A percentile compares a stretch with the other conserved stretches of the same genome.
Conservation (phyloP, 257 asterid genomes). For the Nicotiana tabacum region DNA sequence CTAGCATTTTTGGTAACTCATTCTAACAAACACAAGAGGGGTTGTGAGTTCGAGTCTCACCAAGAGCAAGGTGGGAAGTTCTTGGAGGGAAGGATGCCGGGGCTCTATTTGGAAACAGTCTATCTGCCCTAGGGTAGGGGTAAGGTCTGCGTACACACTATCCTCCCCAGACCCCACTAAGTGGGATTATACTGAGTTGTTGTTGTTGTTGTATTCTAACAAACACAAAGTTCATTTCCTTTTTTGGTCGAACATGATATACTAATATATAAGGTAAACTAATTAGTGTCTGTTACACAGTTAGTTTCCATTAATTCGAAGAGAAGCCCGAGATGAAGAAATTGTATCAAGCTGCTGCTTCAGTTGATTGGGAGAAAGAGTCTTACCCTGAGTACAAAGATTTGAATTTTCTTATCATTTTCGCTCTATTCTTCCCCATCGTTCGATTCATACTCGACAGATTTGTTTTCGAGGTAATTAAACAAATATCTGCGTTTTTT, state of each 20-base stretch:
- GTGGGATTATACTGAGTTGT: no score
- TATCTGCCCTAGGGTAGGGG: no score
- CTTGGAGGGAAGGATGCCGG: no score
- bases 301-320: background rate
- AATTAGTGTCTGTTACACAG: no score
- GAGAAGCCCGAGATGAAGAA: background rate
- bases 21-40: background rate
- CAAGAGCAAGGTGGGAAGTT: no score
- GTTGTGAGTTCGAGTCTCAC: no score
- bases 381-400: constrained; percentile 24
- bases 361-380: constrained; percentile 17
- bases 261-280: no score
- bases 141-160: no score
- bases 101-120: no score
- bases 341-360: background rate
- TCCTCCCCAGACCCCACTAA: no score
- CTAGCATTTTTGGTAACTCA: background rate
- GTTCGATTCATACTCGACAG: constrained; percentile 20
- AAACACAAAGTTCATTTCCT: no score
- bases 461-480: constrained; percentile 23
- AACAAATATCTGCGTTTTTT: background rate
- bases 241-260: no score
- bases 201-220: background rate
- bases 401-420: constrained; percentile 16
- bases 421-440: constrained; percentile 14